Evolutionary conservation across 139 green algal genomes (phyloP).

Genomic region (Coelastrella sp.): DNA sequence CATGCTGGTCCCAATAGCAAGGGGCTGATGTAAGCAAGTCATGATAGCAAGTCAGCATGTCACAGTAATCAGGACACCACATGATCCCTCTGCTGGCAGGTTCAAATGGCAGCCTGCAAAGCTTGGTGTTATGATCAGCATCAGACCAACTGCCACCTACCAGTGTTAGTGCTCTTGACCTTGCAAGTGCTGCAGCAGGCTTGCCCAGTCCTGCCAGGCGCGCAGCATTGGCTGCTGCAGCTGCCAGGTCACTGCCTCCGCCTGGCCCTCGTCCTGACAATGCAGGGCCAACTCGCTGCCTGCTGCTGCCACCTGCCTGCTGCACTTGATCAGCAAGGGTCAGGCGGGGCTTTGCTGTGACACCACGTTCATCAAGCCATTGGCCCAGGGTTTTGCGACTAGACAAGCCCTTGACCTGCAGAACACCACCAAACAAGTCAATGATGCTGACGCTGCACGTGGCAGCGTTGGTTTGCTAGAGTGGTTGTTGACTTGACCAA

Average conservation of each 20-base stretch:
- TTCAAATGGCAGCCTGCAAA: too few species aligned
- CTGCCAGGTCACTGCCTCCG: neutral
- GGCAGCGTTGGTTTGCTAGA: too few species aligned
- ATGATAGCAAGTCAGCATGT: too few species aligned
- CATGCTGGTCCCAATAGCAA: too few species aligned
- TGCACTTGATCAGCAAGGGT: conserved; percentile 38
- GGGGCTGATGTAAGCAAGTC: too few species aligned
- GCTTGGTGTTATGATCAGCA: neutral
- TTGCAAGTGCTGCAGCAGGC: neutral
- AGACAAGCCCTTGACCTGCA: conserved; percentile 31
- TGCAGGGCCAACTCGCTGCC: neutral
- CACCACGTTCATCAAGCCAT: conserved; percentile 41
- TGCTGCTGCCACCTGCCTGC: conserved; percentile 29
- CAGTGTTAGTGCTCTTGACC: neutral
- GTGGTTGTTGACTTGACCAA: too few species aligned
- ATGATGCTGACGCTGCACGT: too few species aligned
- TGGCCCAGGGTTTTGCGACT: conserved; percentile 36
- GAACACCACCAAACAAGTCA: neutral
- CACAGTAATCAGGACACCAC: too few species aligned
- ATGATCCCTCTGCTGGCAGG: too few species aligned
- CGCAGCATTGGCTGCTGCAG: conserved; percentile 25
- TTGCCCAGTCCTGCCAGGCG: neutral
- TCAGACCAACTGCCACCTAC: neutral
- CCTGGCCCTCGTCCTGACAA: neutral
- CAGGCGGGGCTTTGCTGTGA: conserved; percentile 32